Conservation (phyloP, 805 yeast species). For the Ogataea nakhonphanomensis region DNA sequence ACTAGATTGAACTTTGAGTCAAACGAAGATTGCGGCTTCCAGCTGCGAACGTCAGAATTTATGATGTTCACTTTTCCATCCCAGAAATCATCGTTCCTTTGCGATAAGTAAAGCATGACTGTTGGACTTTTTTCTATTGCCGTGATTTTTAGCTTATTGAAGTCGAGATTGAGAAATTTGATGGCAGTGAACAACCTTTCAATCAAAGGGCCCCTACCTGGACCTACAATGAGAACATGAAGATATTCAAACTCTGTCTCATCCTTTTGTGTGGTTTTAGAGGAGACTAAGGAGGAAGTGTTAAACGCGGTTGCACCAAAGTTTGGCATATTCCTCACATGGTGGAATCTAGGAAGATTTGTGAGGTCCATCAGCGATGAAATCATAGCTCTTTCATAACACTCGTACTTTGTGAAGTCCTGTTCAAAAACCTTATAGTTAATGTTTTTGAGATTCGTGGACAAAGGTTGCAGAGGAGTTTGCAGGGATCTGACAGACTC, state of each 20-base stretch:
- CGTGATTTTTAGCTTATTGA: constrained; percentile 33
- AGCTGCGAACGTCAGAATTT: constrained; percentile 55
- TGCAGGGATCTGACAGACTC: constrained; percentile 26
- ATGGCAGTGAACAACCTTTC: constrained; percentile 47
- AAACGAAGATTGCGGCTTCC: constrained; percentile 33
- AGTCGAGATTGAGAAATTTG: constrained; percentile 27
- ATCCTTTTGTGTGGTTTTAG: constrained; percentile 1
- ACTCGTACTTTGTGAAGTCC: constrained; percentile 65
- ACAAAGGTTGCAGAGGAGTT: constrained; percentile 71
- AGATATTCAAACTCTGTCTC: constrained; percentile 12
- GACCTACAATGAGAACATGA: constrained; percentile 67
- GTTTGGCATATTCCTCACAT: constrained; percentile 15
- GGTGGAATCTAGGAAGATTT: constrained; percentile 20
- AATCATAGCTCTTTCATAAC: constrained; percentile 62
- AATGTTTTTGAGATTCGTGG: constrained; percentile 49
- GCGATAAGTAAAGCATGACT: constrained; percentile 50
- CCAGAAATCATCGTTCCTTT: constrained; percentile 55
- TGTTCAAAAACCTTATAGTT: constrained; percentile 70
- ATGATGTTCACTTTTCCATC: constrained; percentile 46
- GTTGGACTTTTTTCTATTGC: constrained; percentile 74
- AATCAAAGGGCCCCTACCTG: constrained; percentile 84
- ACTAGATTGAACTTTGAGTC: constrained; percentile 49
- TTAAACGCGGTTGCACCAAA: constrained; percentile 20
- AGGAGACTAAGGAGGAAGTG: constrained; percentile 20
- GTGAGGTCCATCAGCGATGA: constrained; percentile 45